Base-by-base conservation (phyloP, 2,329 filamentous ascomycete species). In the Blastomyces percursus region DNA sequence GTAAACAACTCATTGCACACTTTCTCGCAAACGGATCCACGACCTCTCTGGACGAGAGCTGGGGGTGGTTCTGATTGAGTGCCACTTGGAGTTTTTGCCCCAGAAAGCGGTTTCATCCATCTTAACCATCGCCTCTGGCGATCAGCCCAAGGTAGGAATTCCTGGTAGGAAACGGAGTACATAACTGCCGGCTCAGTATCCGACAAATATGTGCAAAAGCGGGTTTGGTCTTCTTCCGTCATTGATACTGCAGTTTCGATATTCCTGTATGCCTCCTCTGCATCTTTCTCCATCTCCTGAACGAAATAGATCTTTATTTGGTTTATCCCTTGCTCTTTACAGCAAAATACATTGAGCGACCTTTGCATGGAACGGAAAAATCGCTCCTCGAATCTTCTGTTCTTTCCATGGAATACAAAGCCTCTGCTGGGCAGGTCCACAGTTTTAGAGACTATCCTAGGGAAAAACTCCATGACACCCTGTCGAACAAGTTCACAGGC, bases 121-220 rank as follows among this genome's bases (percentile, higher is more conserved):
- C 76, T 70, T 64, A 75, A 71, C 75, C 75, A 77, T 40, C 67
- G 52, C 30, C 70, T 71, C 57, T 70, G 66, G 30, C 70, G 68
- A 58, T 76, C 69, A 54, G 71, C 66, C 68, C 72, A 75, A 11
- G 71, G 67, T 11, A 69, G 64, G 61, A 65, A 69, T 32, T 64
- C 57, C 8, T 68, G 68, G 14, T 68, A 66, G 16, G 64, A 63
- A 38, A 72, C 66, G 55, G 65, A 61, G 46, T 73, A 71, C 11
- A 70, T 56, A 21, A 65, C 68, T 21, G 72, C 69, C 3, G 64
- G 59, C 54, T 73, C 67, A 0, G 70, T 69, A 3, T 72, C 66
- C 32, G 71, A 65, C 40, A 74, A 63, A 63, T 76, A 75, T 6
- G 75, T 74, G 55, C 71, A 70, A 51, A 76, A 75, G 3, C 70